phyloP scores from a whole-genome alignment of 495 filamentous ascomycete genomes.

The Aspergillus taichungensis region DNA sequence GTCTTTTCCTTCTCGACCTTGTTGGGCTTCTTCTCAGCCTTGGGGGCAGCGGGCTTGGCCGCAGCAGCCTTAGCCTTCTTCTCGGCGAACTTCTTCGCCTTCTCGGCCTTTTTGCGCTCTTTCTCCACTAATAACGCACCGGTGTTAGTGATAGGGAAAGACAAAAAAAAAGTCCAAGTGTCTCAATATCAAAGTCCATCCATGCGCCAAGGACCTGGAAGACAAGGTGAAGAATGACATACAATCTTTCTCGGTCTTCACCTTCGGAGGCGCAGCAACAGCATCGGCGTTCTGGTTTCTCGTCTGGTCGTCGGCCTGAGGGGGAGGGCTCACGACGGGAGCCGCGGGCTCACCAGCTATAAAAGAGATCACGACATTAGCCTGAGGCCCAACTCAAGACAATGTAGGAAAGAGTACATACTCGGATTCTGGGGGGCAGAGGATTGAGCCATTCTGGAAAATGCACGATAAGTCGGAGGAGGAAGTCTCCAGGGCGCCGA shows the following conservation, averaged over 20 bases:
- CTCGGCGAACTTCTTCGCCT: constrained; percentile 50
- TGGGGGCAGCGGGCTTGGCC: constrained; percentile 34
- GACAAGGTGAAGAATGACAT: constrained; percentile 14
- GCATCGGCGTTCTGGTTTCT: constrained; percentile 38
- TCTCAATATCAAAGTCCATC: background rate
- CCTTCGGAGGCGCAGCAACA: constrained; percentile 37
- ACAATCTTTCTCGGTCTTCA: constrained; percentile 54
- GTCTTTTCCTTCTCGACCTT: constrained; percentile 47
- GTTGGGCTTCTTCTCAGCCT: constrained; percentile 43
- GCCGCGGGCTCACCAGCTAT: constrained; percentile 47
- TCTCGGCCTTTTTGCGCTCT: constrained; percentile 52
- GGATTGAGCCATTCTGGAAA: constrained; percentile 51
- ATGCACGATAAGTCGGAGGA: constrained; percentile 35
- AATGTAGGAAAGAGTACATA: constrained; percentile 18
- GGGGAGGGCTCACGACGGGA: constrained; percentile 36
- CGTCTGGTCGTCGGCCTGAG: constrained; percentile 39
- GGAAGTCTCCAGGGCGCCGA: constrained; percentile 41
- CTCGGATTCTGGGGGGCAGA: constrained; percentile 48
- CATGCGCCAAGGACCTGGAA: background rate
- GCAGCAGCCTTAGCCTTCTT: constrained; percentile 45
- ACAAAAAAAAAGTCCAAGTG: background rate
- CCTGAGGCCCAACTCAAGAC: background rate
- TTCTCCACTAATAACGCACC: constrained; percentile 34
- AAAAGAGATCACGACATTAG: constrained; percentile 3
- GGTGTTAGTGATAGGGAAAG: constrained; percentile 10